These are phyloP conservation scores for Linum lewisii DNA, from an alignment of 345 rosid genomes.

Conservation along the genomic window DNA sequence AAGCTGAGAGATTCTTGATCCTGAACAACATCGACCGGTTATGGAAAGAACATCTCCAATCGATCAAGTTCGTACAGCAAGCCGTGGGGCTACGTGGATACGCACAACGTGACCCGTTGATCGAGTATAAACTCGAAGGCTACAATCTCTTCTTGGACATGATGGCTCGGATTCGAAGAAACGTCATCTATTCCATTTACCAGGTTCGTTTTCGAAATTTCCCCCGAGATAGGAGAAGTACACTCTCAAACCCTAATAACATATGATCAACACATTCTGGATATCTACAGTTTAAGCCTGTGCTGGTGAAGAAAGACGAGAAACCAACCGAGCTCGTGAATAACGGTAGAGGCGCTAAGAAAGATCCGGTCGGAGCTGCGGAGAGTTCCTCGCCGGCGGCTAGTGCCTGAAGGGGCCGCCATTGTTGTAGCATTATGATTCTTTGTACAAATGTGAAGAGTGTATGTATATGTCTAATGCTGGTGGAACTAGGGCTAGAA, in stretches of 20 bases:
- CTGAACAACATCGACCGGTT: conserved; percentile 86
- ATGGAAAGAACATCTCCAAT: conserved; percentile 98
- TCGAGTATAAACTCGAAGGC: conserved; percentile 94
- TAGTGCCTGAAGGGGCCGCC: too few relatives aligned
- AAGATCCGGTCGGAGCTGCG: conserved; percentile 31
- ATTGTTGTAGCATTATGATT: too few relatives aligned
- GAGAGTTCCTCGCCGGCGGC: conserved; percentile 37
- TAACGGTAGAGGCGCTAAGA: conserved; percentile 35
- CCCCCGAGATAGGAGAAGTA: too few relatives aligned
- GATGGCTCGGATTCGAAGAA: conserved; percentile 97
- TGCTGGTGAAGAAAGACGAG: conserved; percentile 64
- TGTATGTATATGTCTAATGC: too few relatives aligned
- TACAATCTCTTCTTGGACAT: conserved; percentile 89
- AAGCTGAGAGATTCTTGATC: conserved; percentile 80
- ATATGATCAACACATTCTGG: not conserved
- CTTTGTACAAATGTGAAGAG: too few relatives aligned
- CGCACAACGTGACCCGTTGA: conserved; percentile 93
- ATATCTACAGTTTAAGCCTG: conserved; percentile 67
- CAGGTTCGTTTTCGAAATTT: conserved; percentile 39
- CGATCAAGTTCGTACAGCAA: conserved; percentile 91
- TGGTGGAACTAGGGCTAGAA: too few relatives aligned
- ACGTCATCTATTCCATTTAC: conserved; percentile 89
- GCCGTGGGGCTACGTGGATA: conserved; percentile 96
- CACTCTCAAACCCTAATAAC: not conserved
- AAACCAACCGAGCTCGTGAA: conserved; percentile 35